Conservation (phyloP, 805 yeast genomes). For the Candida odintsovae region DNA sequence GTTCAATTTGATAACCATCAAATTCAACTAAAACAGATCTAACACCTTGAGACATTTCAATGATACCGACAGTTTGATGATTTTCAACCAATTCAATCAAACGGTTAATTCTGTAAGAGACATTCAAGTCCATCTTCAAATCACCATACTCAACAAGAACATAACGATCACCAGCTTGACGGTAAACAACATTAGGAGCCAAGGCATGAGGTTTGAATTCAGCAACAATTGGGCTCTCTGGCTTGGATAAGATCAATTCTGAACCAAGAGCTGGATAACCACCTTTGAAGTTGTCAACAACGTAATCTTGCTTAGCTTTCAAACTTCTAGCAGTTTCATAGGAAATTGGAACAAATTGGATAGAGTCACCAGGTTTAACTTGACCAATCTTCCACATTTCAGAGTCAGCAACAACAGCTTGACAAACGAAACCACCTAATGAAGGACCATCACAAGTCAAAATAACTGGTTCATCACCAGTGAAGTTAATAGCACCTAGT, state of each 20-base stretch:
- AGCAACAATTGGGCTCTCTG: slow-evolving; percentile 68
- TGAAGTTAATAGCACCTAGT: slow-evolving; percentile 92
- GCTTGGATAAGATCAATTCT: slow-evolving; percentile 31
- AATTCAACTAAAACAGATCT: slow-evolving; percentile 89
- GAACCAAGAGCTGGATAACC: slow-evolving; percentile 26
- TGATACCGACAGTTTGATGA: slow-evolving; percentile 68
- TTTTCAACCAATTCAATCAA: slow-evolving; percentile 66
- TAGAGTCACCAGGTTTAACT: slow-evolving; percentile 87
- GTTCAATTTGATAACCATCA: slow-evolving; percentile 58
- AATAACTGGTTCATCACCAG: slow-evolving; percentile 98
- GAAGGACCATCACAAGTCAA: slow-evolving; percentile 97
- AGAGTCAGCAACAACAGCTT: slow-evolving; percentile 91
- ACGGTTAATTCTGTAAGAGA: slow-evolving; percentile 79
- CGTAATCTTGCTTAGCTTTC: slow-evolving; percentile 53
- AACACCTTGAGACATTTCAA: slow-evolving; percentile 97
- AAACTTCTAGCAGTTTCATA: slow-evolving; percentile 63
- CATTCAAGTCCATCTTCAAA: slow-evolving; percentile 75
- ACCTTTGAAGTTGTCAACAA: slow-evolving; percentile 40
- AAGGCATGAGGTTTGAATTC: slow-evolving; percentile 39
- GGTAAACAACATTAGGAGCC: slow-evolving; percentile 71
- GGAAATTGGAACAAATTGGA: slow-evolving; percentile 73
- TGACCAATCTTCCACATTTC: slow-evolving; percentile 99
- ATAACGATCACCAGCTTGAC: slow-evolving; percentile 97
- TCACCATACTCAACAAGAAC: slow-evolving; percentile 91
- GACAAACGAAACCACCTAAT: slow-evolving; percentile 95